Base-by-base conservation (phyloP, 805 yeast species). In the Schwanniomyces sp. region DNA sequence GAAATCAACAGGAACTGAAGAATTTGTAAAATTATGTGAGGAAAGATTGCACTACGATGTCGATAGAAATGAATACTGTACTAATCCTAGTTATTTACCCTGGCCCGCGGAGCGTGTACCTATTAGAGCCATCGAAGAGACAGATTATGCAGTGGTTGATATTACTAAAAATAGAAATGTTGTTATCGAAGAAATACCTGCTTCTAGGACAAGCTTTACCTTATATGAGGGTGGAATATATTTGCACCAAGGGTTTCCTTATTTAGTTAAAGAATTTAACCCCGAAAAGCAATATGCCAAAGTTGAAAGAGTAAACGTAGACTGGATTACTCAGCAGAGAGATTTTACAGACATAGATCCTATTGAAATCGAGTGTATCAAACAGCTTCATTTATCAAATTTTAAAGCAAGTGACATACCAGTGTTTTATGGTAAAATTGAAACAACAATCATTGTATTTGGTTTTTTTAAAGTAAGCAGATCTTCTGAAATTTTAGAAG, bases 341-440 rank as follows among this genome's bases (percentile, higher is more conserved):
- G 99, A 94, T 64, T 94, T 78, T 57, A 89, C 97, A 0, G 96
- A 94, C 64, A 87, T 94, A 7, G 98, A 94, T 62, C 97, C 99
- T 0, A 63, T 76, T 18, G 84, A 84, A 56, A 84, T 86, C 44
- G 91, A 86, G 55, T 65, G 72, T 47, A 78, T 86, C 3, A 71
- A 88, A 47, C 79, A 86, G 5, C 62, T 86, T 16, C 66, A 64
- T 16, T 66, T 65, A 0, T 74, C 81, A 38, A 11, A n/a, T 8
- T 9, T 25, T 2, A 21, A 55, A 39, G 52, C 61, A 30, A 34
- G 62, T 43, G 67, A 73, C 41, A 63, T 82, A 1, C 92, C 92
- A 0, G 81, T 84, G 0, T 88, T 83, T 55, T 88, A 77, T 60
- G 99, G 99, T 0, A 78, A 76, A 42, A 82, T 94, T 26, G 71